These are phyloP conservation scores for Penicillium sp. DNA, from an alignment of 2,329 filamentous ascomycete species.

Conservation along the genomic window DNA sequence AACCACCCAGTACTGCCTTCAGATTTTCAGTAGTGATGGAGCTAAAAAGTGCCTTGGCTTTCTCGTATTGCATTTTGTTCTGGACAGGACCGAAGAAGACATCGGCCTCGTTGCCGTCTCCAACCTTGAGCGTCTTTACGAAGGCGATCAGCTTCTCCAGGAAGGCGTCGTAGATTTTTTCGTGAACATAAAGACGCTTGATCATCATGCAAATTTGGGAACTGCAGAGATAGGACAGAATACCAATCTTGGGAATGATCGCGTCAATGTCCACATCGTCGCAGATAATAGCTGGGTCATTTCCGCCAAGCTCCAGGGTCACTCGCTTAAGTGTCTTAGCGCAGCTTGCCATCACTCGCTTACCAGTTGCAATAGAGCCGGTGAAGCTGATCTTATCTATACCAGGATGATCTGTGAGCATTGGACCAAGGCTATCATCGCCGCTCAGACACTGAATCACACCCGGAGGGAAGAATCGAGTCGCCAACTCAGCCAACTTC, in stretches of 20 bases:
- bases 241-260: conserved; percentile 46
- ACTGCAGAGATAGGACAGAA: conserved; percentile 52
- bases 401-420: conserved; percentile 54
- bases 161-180: conserved; percentile 58
- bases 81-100: conserved; percentile 60
- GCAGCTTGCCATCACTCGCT: conserved; percentile 51
- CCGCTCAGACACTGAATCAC: conserved; percentile 57
- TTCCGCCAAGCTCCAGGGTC: conserved; percentile 56
- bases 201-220: conserved; percentile 57
- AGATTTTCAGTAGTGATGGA: conserved; percentile 56
- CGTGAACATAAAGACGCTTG: conserved; percentile 62
- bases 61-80: conserved; percentile 64
- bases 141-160: conserved; percentile 47
- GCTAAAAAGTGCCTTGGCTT: conserved; percentile 55
- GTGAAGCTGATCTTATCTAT: conserved; percentile 61
- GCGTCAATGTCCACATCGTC: conserved; percentile 52
- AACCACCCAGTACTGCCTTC: conserved; percentile 52
- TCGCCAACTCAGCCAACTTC: conserved; percentile 53
- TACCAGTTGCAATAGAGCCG: conserved; percentile 53
- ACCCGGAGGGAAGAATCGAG: conserved; percentile 53
- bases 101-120: conserved; percentile 40
- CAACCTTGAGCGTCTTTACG: conserved; percentile 43
- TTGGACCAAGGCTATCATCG: conserved; percentile 54
- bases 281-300: conserved; percentile 55
- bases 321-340: conserved; percentile 54